Evolutionary conservation across 805 yeast genomes (phyloP).

Genomic region (Candida coquimbonensis): DNA sequence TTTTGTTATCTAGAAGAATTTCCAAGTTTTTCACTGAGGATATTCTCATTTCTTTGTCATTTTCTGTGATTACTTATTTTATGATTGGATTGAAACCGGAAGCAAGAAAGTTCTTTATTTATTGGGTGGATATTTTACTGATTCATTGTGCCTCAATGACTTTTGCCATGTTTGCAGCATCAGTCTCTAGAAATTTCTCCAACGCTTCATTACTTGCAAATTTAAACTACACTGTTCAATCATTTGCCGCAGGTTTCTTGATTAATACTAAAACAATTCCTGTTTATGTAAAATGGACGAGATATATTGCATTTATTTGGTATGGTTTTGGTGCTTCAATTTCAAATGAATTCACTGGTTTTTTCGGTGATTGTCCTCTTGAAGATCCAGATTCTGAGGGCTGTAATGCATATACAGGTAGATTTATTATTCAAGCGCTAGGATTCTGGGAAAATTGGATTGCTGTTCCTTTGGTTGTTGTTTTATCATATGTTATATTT

Average conservation of each 20-base stretch:
- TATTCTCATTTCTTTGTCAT: constrained; percentile 51
- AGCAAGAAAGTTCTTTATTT: constrained; percentile 46
- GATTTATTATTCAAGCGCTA: constrained; percentile 41
- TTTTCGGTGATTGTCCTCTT: constrained; percentile 51
- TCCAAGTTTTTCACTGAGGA: constrained; percentile 69
- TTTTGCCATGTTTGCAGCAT: constrained; percentile 37
- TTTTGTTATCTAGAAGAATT: constrained; percentile 57
- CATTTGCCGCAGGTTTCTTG: constrained; percentile 77
- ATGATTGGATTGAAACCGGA: constrained; percentile 65
- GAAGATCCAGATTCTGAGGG: constrained; percentile 16
- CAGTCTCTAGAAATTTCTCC: constrained; percentile 21
- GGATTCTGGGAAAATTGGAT: constrained; percentile 66
- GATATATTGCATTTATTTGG: constrained; percentile 71
- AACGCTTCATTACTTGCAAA: constrained; percentile 19
- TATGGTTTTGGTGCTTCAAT: constrained; percentile 65
- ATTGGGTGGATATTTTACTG: constrained; percentile 51
- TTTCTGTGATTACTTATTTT: constrained; percentile 59
- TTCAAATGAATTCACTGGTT: constrained; percentile 60
- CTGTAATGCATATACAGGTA: constrained; percentile 48
- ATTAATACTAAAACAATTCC: constrained; percentile 70
- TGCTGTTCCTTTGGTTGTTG: constrained; percentile 53
- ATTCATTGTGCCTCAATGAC: constrained; percentile 52
- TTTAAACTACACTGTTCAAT: constrained; percentile 38
- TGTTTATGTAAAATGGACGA: constrained; percentile 81
- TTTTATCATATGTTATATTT: constrained; percentile 52